These are phyloP conservation scores for Solanum paucissectum DNA, from an alignment of 257 asterid species.

Conservation along the genomic window DNA sequence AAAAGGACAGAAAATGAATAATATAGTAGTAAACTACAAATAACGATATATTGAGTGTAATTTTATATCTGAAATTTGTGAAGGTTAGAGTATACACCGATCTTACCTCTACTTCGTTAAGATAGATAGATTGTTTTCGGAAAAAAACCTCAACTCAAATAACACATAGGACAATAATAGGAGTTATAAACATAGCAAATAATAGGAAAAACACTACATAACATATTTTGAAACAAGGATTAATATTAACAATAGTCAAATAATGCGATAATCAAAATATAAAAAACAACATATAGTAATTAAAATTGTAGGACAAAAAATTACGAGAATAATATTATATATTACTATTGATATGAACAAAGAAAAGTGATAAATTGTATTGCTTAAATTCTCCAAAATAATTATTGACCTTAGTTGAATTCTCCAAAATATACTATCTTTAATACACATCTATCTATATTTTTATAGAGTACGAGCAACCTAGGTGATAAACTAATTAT, in stretches of 20 bases:
- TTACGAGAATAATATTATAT: neutral
- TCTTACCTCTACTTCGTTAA: neutral
- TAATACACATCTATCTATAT: neutral
- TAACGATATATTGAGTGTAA: neutral
- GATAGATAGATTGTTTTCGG: neutral
- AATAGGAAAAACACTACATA: neutral
- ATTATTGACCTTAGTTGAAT: neutral
- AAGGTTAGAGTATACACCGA: neutral
- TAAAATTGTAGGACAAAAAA: neutral
- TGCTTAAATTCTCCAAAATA: neutral
- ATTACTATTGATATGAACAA: neutral
- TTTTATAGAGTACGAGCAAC: neutral
- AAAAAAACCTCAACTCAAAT: neutral
- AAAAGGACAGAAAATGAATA: neutral
- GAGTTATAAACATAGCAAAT: neutral
- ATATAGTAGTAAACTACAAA: neutral
- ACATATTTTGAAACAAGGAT: neutral
- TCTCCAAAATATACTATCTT: neutral
- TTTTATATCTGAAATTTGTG: neutral
- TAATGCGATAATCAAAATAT: neutral
- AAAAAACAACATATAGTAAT: neutral
- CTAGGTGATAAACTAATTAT: too few relatives aligned
- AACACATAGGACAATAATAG: neutral
- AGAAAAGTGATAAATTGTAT: neutral
- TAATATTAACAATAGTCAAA: neutral